Conservation (phyloP, 306 rosid genomes). For the Medicago arabica region DNA sequence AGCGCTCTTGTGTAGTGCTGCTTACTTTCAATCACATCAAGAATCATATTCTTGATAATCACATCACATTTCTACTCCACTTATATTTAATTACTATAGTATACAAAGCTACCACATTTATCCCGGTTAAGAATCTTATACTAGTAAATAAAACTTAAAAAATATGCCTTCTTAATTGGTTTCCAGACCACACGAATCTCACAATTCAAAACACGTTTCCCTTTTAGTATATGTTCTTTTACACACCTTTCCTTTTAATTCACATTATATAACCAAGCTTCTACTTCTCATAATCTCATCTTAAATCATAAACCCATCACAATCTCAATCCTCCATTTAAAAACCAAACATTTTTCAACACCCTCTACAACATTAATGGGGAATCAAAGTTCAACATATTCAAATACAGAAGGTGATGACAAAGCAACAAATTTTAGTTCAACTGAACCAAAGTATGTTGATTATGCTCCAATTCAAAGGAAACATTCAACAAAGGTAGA, state of each 20-base stretch:
- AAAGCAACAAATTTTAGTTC: not conserved
- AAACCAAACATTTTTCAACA: not conserved
- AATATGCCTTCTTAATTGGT: not conserved
- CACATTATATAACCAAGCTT: not conserved
- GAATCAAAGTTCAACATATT: not conserved
- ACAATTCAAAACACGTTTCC: not conserved
- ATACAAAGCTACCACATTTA: not conserved
- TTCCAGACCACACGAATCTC: not conserved
- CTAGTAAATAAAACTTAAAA: no score
- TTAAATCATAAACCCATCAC: not conserved
- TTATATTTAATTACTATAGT: no score
- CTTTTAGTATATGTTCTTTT: not conserved
- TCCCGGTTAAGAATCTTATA: not conserved
- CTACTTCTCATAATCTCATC: not conserved
- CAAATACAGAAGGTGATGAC: no score
- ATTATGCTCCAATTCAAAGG: slow-evolving; percentile 16
- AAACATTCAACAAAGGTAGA: slow-evolving; percentile 4
- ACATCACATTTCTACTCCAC: not conserved
- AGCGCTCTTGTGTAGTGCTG: no score
- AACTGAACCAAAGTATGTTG: not conserved
- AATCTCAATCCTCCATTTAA: no score
- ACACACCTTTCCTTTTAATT: not conserved
- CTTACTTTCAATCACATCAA: not conserved
- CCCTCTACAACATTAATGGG: slow-evolving; percentile 15
- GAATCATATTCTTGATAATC: not conserved